Base-by-base conservation (phyloP, 164 flowering plant species). In the Cinnamomum chago region DNA sequence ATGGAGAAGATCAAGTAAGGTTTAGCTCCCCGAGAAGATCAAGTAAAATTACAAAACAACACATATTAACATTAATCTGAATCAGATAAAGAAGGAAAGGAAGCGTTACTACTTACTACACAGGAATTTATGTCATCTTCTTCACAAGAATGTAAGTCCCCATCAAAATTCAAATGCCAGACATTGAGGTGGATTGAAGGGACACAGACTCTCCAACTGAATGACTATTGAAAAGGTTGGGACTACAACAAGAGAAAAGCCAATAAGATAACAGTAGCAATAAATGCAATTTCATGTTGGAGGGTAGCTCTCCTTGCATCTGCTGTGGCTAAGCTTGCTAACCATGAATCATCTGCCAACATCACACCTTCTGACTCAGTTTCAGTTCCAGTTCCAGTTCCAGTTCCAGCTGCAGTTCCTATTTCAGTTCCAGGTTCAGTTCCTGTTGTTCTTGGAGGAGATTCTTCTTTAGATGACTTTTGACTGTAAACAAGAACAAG, bases 381-480 rank as follows among this genome's bases (percentile, higher is more conserved):
- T 11, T 27, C 79, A 0, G 79, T 55, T 5, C 1, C 60, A 0
- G 76, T 68, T 1, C 40, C n/a, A 13, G 78, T 55, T 2, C 76
- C 78, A 0, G 76, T 68, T 1, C 40, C 76, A 0, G 78, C 52
- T 24, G 62, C 80, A 3, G 69, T n/a, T 55, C 60, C 60, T 55
- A 20, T 17, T 55, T 15, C 60, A 14, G 60, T 18, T 68, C 50
- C 71, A 15, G 20, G 1, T 1, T 17, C 60, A 15, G 60, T 55
- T 55, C 6, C 60, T 51, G 77, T 71, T 13, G 81, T 7, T 20
- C 18, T n/a, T 35, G 75, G 52, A 1, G 60, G 60, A 5, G 79
- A 25, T 58, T 85, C 55, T 70, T 82, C 85, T 68, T 76, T 79
- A 60, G 89, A 81, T 22, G 87, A 82, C 67, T 89, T 89, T 73